Evolutionary conservation across 1,284 basidiomycete genomes (phyloP), one percentile per base, ranked within the genome.

Genomic region (Puccinia horiana): DNA sequence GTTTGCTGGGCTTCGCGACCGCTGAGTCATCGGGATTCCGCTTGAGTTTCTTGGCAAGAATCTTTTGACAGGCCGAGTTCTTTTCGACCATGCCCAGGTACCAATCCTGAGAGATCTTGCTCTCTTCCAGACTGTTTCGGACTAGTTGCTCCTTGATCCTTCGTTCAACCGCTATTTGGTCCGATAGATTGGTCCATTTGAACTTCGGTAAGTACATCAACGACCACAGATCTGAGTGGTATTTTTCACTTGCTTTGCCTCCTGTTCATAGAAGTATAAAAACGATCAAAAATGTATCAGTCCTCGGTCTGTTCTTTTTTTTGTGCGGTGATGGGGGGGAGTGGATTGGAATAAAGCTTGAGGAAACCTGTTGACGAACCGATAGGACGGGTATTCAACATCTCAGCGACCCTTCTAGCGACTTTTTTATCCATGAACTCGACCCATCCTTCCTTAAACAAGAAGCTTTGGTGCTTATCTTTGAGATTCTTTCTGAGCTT

Each of bases 111-210:
- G 98, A 96, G 56, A 91, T 89, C 84, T 91, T 92, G 32, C 94
- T 95, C 85, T 96, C 93, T 0, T 93, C 91, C 37, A 99, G 90
- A 86, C 98, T 96, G 76, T 94, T 92, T 11, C 96, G 93, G 29
- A 99, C 88, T 84, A 93, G 92, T 1, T 95, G 94, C 9, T 92
- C 89, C 86, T 96, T 94, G 9, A 94, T 89, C 35, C 96, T 95
- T 23, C 94, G 91, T 88, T 99, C 97, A 86, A 98, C 93, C 44
- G 96, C 96, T 96, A 99, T 93, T 90, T 98, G 96, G 88, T 98
- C 97, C 16, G 94, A 96, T 83, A 99, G 89, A 96, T 98, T 98
- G 87, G 93, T 92, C 97, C 97, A 99, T 87, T 97, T 98, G 90
- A 98, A 99, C 84, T 92, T 93, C 9, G 95, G 95, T 76, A 99